Base-by-base conservation (phyloP, 768 basidiomycete genomes). In the Coprinellus micaceus region DNA sequence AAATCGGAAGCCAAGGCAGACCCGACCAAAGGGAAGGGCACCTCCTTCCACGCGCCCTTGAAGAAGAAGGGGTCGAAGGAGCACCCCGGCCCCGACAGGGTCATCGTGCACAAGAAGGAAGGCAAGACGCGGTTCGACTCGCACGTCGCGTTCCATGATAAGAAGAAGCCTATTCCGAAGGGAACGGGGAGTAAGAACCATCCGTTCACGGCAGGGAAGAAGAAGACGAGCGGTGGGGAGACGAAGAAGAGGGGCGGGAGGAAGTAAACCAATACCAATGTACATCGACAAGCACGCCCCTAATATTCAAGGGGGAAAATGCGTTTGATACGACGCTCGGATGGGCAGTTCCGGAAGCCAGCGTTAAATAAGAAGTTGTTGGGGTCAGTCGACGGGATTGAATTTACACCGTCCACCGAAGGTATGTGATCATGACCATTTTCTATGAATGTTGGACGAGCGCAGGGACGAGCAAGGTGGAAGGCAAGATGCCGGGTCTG, bases 91-190 rank as follows among this genome's bases (percentile, higher is more conserved):
- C 44, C 54, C 4, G 45, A 55, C 29, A 39, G 54, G n/a, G 44
- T 55, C 4, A 48, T 55, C 24, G 44, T 55, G 17, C 15, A 55
- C 54, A 30, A 55, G 33, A 55, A 55, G 25, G 44, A 43, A 15
- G 54, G 54, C 3, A 46, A 39, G 19, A 48, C 43, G 24, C 29
- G 41, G 45, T 55, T 30, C 29, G 33, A 29, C 22, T 47, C 45
- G 28, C 54, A 55, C 47, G 54, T 55, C 12, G 54, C 44, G 10
- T 55, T 5, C 33, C 54, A 55, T 40, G 54, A 55, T 28, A 25
- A 26, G 26, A 55, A 55, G 45, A 55, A 55, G 45, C 54, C 43
- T 12, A 39, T 55, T 48, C 54, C 54, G 21, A 13, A 47, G 45
- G 54, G 44, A 4, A 55, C 54, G 3, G 54, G 54, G 28, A 9